phyloP scores from a whole-genome alignment of 1,284 basidiomycete genomes.

The Puccinia coronata region DNA sequence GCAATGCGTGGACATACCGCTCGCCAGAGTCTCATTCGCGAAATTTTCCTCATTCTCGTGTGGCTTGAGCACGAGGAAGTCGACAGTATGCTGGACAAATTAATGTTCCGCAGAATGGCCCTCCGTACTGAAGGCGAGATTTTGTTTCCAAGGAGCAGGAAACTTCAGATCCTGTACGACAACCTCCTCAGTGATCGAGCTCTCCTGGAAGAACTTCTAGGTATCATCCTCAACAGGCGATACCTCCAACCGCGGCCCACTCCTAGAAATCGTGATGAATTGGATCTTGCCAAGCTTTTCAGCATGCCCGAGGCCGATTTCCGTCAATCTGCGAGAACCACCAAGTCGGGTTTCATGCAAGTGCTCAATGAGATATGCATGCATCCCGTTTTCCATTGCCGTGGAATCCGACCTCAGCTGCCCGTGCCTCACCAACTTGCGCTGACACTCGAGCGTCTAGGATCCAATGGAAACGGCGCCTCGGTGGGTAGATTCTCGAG shows the following conservation, averaged over 20 bases:
- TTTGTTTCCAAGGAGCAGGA: not conserved
- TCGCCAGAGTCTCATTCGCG: not conserved
- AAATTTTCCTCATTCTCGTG: not conserved
- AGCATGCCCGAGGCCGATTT: not conserved
- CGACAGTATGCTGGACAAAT: not conserved
- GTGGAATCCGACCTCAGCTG: not conserved
- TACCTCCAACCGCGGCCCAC: not conserved
- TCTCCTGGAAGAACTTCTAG: not conserved
- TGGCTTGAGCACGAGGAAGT: constrained; percentile 1
- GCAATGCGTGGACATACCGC: not conserved
- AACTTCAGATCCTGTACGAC: not conserved
- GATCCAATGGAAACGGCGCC: not conserved
- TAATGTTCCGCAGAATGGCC: not conserved
- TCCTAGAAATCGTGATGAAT: not conserved
- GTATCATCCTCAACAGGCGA: not conserved
- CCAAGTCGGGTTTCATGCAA: not conserved
- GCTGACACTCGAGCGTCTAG: not conserved
- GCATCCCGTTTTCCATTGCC: not conserved
- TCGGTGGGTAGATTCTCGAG: constrained; percentile 5
- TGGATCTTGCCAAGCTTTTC: not conserved
- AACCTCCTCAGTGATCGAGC: not conserved
- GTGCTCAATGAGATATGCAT: not conserved
- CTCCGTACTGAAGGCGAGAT: not conserved
- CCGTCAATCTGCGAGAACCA: not conserved
- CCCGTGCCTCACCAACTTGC: not conserved